Evolutionary conservation across 768 basidiomycete genomes (phyloP), one percentile per base, ranked within the genome.

Genomic region (Gymnopilus junonius): DNA sequence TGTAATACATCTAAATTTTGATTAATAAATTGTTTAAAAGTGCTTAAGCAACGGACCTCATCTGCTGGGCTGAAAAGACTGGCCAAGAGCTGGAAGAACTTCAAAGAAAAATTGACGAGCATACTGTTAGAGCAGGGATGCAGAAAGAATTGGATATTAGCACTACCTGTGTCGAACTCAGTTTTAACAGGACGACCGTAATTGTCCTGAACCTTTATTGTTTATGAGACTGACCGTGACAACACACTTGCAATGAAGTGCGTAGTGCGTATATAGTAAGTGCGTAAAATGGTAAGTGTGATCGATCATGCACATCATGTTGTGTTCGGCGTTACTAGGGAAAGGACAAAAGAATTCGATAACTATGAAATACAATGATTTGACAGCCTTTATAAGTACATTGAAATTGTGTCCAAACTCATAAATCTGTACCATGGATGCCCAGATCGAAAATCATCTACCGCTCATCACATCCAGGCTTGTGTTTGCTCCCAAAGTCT

Each of bases 401-500:
- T 55, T 14, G 32, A 32, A 21, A 55, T 12, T 48, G 58, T 0
- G 34, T 55, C 58, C 59, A 39, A 39, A 39, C 37, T 14, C 11
- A 39, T 37, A 48, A 3, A 29, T 21, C 12, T 8, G 55, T 39
- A 54, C 62, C 45, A 65, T 40, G 59, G 45, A 56, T 34, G 55
- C 58, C n/a, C 58, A 59, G 29, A 32, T 59, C 17, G 32, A 58
- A 61, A 34, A 58, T 34, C 45, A 65, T 31, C 20, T 60, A 54
- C 55, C 59, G n/a, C 59, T 58, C 29, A 42, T 55, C 35, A 39
- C 58, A 29, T 8, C 63, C 39, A 37, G 51, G n/a, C 56, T 58
- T 31, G 25, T 58, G 3, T 58, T 58, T 20, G 39, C 14, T 55
- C 63, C 43, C 32, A 54, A 29, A 55, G 58, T 10, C 21, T 15